Evolutionary conservation across 768 basidiomycete genomes (phyloP).

Genomic region (Basidioascus undulatus): DNA sequence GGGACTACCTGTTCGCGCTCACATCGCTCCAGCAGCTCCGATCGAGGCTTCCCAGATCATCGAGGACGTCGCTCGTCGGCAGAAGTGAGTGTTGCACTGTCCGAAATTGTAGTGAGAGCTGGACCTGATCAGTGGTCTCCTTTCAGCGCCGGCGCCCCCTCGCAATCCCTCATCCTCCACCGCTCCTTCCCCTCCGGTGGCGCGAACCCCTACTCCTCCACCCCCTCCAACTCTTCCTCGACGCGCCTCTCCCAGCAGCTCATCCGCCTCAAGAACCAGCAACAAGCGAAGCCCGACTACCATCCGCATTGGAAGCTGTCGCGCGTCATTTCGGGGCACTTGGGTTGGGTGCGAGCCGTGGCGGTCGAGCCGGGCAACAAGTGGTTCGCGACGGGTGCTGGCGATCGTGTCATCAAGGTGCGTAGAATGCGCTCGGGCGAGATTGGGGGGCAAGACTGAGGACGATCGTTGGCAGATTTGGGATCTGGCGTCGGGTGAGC

Average conservation of each 20-base stretch:
- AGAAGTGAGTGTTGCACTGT: neutral
- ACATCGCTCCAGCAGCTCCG: neutral
- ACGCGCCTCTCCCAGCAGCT: slow-evolving; percentile 65
- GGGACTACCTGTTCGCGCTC: too few species aligned
- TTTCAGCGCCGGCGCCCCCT: neutral
- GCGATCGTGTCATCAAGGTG: slow-evolving; percentile 80
- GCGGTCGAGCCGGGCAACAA: slow-evolving; percentile 95
- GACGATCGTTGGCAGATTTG: slow-evolving; percentile 32
- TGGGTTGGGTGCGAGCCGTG: slow-evolving; percentile 91
- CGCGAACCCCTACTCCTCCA: slow-evolving; percentile 18
- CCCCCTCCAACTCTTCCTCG: slow-evolving; percentile 18
- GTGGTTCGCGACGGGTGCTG: slow-evolving; percentile 97
- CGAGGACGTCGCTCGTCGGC: slow-evolving; percentile 3
- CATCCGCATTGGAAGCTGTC: slow-evolving; percentile 90
- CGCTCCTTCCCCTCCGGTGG: slow-evolving; percentile 18
- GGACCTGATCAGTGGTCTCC: neutral
- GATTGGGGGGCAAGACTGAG: neutral
- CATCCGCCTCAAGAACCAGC: slow-evolving; percentile 71
- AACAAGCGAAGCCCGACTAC: slow-evolving; percentile 83
- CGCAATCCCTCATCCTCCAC: slow-evolving; percentile 8
- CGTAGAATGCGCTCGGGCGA: too few species aligned
- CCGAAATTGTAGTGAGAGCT: neutral
- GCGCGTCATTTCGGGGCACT: slow-evolving; percentile 88
- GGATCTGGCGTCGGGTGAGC: slow-evolving; percentile 91
- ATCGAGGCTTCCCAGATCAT: slow-evolving; percentile 7